Conservation (phyloP, 108 stramenopile species). For the Chaetoceros tenuissimus region DNA sequence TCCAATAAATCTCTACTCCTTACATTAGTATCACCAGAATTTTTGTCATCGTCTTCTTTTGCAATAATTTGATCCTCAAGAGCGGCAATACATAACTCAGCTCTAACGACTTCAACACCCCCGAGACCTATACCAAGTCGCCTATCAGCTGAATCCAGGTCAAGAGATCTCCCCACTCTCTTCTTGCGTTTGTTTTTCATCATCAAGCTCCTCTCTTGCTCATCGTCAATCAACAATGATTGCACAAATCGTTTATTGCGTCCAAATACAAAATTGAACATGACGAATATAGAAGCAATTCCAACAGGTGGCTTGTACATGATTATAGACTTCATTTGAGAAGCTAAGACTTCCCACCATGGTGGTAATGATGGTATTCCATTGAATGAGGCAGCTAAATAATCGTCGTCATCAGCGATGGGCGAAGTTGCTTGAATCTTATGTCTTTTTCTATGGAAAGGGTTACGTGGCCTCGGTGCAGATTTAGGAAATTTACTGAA, state of each 20-base stretch:
- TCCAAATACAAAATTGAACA: constrained; percentile 16
- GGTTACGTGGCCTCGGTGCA: too few species aligned
- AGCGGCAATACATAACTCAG: constrained; percentile 2
- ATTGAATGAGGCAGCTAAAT: too few species aligned
- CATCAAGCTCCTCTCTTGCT: not conserved
- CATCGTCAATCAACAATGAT: constrained; percentile 17
- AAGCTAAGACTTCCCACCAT: too few species aligned
- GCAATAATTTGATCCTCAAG: constrained; percentile 1
- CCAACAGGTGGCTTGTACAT: constrained; percentile 69
- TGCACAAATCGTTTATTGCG: constrained; percentile 22
- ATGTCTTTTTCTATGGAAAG: too few species aligned
- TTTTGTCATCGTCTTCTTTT: not conserved
- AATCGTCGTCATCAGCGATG: too few species aligned
- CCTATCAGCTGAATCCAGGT: constrained; percentile 30
- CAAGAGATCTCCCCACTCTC: constrained; percentile 24
- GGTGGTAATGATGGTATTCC: too few species aligned
- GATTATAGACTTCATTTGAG: constrained; percentile 14
- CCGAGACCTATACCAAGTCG: not conserved
- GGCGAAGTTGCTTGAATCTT: too few species aligned
- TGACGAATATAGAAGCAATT: constrained; percentile 33
- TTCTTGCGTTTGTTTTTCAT: not conserved
- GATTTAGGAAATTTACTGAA: too few species aligned
- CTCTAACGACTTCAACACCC: constrained; percentile 8
- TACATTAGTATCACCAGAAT: constrained; percentile 3
- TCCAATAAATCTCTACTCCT: constrained; percentile 3